Evolutionary conservation across 805 yeast genomes (phyloP).

Genomic region (Kluyveromyces starmeri): DNA sequence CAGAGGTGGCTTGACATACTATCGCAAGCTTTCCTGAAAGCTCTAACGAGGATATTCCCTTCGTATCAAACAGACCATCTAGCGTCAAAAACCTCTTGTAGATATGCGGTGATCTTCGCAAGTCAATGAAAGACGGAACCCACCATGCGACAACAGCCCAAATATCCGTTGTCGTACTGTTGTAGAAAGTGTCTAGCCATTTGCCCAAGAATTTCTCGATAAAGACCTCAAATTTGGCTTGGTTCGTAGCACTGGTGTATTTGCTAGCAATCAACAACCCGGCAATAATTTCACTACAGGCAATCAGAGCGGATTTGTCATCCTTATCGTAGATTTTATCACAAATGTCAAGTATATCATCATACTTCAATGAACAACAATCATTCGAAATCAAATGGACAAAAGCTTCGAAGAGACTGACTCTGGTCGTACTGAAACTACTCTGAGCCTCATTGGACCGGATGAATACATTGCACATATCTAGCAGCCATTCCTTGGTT

Average conservation of each 20-base stretch:
- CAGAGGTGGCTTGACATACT: constrained; percentile 40
- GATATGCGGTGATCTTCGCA: constrained; percentile 54
- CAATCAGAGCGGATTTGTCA: constrained; percentile 71
- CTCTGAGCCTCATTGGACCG: constrained; percentile 64
- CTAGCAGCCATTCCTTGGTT: constrained; percentile 49
- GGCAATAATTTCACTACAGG: constrained; percentile 58
- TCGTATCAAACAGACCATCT: constrained; percentile 32
- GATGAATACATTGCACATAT: constrained; percentile 42
- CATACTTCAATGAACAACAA: constrained; percentile 32
- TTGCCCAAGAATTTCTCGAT: constrained; percentile 36
- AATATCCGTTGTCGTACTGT: constrained; percentile 62
- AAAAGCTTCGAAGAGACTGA: constrained; percentile 44
- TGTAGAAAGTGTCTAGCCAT: constrained; percentile 48
- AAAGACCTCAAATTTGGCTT: constrained; percentile 36
- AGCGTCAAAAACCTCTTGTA: constrained; percentile 38
- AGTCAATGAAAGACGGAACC: constrained; percentile 57
- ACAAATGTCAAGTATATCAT: constrained; percentile 45
- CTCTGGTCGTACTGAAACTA: constrained; percentile 57
- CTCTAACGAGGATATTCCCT: constrained; percentile 53
- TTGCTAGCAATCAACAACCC: constrained; percentile 50
- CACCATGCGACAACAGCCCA: constrained; percentile 78
- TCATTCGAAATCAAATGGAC: constrained; percentile 41
- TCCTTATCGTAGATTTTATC: constrained; percentile 45
- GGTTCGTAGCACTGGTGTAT: constrained; percentile 30
- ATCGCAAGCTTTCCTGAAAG: constrained; percentile 51